Base-by-base conservation (phyloP, 352 stramenopile species). In the Phytophthora agathidicida region DNA sequence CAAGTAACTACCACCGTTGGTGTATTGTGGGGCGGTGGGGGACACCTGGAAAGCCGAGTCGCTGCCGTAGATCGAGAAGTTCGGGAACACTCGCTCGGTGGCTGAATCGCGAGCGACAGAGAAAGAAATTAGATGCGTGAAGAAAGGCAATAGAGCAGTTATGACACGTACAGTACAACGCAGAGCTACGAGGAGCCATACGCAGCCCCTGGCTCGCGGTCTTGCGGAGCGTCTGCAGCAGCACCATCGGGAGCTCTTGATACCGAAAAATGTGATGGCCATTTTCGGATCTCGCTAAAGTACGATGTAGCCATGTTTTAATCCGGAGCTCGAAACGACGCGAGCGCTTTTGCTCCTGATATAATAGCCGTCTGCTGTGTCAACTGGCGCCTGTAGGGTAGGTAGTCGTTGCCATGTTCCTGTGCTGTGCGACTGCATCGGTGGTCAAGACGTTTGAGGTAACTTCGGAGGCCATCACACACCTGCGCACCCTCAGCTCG, bases 11-110 rank as follows among this genome's bases (percentile, higher is more conserved):
- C 85, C 81, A n/a, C 41, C 39, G 31, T 60, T 70, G 20, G 55
- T 73, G 76, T 94, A 94, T 52, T 86, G 77, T 20, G 85, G 80
- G 14, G 81, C 68, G 19, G 68, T 79, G 11, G 85, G 85, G 43
- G 81, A 67, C 46, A 87, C 81, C 57, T 94, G 84, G 65, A 94
- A 92, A 20, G 79, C 80, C 14, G 83, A 79, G 42, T 91, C 78
- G 35, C 71, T 87, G 49, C 85, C 77, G 46, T 94, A 94, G 20
- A 78, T 51, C 17, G 73, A 77, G 56, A 94, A 93, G 56, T 71
- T 91, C 11, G 85, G 85, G 64, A 91, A 94, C 31, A 89, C 80
- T 30, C 85, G 85, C 55, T 77, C 71, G 41, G 70, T 60, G 26
- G 75, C 74, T 84, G 44, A 48, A 54, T 53, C 33, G 16, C 26